Evolutionary conservation across 108 stramenopile species (phyloP), one percentile per base, ranked within the genome.

Genomic region (Fragilariopsis cylindrus): DNA sequence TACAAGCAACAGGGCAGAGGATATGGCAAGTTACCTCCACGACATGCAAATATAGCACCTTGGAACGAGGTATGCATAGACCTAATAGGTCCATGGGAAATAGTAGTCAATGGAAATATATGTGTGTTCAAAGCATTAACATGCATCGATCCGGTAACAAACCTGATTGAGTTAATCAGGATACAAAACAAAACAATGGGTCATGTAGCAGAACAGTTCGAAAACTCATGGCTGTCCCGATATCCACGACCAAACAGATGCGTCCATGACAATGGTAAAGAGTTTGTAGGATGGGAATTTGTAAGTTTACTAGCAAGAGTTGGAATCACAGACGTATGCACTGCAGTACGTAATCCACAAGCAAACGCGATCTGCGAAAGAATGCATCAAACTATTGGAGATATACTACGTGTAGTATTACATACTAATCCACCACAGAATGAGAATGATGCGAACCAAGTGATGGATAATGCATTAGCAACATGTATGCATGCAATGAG

Each of bases 61-160:
- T 69, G 69, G 69, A n/a, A 18, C 1, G 50, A 53, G 0, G 50
- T 53, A 16, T 48, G 18, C 5, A 18, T 53, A 16, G 50, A 69
- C 41, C 1, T 69, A 0, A 53, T 49, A 0, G 50, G 50, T 9
- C 49, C 50, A 0, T 69, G 49, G 49, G 15, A 11, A 0, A 53
- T 53, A 0, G 9, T 15, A 11, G 15, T 53, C 15, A 15, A 15
- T 13, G 15, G 15, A 11, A 40, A 65, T n/a, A 15, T 16, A 60
- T 6, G 50, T 41, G 48, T 75, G 45, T 77, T 81, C 48, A 70
- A 45, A 46, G 79, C 79, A 8, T 55, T 80, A 55, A 80, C 82
- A 5, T 69, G 71, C 30, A 80, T 83, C 44, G 76, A 83, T 19
- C 68, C 71, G 12, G 57, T 56, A 7, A 75, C 79, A 8, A 83